Evolutionary conservation across 371 early-diverging fungal species (phyloP).

Genomic region (Actinomucor elegans): DNA sequence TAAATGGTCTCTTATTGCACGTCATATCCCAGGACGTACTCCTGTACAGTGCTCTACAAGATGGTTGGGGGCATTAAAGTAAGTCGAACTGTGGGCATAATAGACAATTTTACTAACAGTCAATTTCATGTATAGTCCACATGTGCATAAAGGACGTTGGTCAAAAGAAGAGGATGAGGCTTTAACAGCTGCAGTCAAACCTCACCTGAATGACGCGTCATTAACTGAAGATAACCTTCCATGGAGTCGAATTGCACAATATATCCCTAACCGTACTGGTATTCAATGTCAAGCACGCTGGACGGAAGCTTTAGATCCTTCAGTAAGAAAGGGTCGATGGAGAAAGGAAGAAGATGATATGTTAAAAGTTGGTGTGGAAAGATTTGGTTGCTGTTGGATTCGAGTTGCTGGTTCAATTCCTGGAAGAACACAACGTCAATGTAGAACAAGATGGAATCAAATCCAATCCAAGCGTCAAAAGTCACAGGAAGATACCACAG

Average conservation of each 20-base stretch:
- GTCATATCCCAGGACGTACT: conserved; percentile 46
- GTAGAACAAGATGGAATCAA: conserved; percentile 61
- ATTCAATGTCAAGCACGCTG: conserved; percentile 62
- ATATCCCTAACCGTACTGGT: conserved; percentile 47
- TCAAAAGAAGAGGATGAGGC: conserved; percentile 46
- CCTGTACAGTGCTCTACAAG: conserved; percentile 56
- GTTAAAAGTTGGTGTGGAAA: conserved; percentile 38
- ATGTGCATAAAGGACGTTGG: conserved; percentile 61
- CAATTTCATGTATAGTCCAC: conserved; percentile 20
- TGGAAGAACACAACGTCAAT: conserved; percentile 64
- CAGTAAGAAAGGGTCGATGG: conserved; percentile 61
- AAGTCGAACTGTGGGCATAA: neutral
- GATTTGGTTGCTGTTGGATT: conserved; percentile 60
- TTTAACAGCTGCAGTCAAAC: conserved; percentile 35
- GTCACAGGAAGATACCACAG: neutral
- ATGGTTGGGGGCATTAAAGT: conserved; percentile 54
- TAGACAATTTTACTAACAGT: neutral
- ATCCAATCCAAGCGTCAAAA: conserved; percentile 29
- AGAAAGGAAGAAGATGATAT: conserved; percentile 51
- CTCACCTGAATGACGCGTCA: conserved; percentile 12
- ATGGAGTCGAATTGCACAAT: conserved; percentile 49
- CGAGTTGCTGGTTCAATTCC: conserved; percentile 53
- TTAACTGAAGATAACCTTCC: conserved; percentile 23
- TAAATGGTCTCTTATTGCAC: conserved; percentile 53
- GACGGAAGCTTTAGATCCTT: conserved; percentile 65